Conservation (phyloP, 2,329 filamentous ascomycete genomes). For the Gliomastix tumulicola region DNA sequence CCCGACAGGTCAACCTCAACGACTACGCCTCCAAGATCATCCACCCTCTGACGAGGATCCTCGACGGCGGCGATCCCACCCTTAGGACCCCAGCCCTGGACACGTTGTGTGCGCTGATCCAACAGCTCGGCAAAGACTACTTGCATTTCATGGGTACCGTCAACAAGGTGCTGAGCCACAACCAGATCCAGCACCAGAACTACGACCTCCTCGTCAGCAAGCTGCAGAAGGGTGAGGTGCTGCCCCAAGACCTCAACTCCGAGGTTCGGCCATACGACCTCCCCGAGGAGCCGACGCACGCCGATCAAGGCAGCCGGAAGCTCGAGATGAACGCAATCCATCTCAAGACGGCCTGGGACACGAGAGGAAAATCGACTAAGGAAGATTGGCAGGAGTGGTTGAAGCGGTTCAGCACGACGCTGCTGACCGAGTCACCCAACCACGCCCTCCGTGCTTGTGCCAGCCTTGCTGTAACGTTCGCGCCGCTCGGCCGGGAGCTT, state of each 20-base stretch:
- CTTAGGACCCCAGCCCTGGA: constrained; percentile 81
- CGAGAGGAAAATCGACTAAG: constrained; percentile 90
- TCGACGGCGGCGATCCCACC: constrained; percentile 64
- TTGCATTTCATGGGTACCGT: constrained; percentile 90
- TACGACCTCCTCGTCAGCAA: constrained; percentile 91
- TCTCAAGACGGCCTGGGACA: constrained; percentile 95
- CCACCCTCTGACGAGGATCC: constrained; percentile 79
- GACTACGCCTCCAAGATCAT: constrained; percentile 96
- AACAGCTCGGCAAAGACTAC: constrained; percentile 93
- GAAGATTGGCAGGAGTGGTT: constrained; percentile 99
- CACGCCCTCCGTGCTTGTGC: constrained; percentile 92
- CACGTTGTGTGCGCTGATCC: constrained; percentile 89
- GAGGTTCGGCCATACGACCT: constrained; percentile 74
- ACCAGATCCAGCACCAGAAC: constrained; percentile 82
- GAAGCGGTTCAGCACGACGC: constrained; percentile 87
- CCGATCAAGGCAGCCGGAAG: constrained; percentile 86
- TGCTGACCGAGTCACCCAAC: constrained; percentile 92
- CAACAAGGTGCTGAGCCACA: constrained; percentile 73
- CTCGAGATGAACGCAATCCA: constrained; percentile 96
- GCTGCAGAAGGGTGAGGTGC: constrained; percentile 84
- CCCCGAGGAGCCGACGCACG: constrained; percentile 71
- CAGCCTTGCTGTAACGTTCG: constrained; percentile 82
- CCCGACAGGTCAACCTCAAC: constrained; percentile 92
- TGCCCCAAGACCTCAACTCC: constrained; percentile 92
- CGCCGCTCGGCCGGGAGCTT: constrained; percentile 82